Evolutionary conservation across 192 early-diverging fungal species (phyloP).

Genomic region (Jimgerdemannia flammicorona): DNA sequence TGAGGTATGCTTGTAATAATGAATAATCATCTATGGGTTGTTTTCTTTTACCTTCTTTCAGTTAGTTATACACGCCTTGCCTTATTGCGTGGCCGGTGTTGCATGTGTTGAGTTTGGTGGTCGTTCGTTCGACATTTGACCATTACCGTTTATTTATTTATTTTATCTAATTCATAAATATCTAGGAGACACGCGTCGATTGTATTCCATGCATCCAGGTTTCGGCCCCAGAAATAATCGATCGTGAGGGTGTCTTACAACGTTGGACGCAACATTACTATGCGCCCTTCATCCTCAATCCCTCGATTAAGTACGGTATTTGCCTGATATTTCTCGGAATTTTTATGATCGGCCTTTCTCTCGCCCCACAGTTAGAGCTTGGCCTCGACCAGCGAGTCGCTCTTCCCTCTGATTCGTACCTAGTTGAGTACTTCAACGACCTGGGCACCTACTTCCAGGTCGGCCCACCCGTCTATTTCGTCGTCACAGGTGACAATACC

Average conservation of each 20-base stretch:
- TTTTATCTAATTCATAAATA: neutral
- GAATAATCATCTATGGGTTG: too few species aligned
- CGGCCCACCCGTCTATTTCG: slow-evolving; percentile 67
- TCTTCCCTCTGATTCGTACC: slow-evolving; percentile 58
- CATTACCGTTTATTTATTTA: neutral
- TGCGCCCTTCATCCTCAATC: slow-evolving; percentile 47
- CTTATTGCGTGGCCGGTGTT: too few species aligned
- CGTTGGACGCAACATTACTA: slow-evolving; percentile 45
- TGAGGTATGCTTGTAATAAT: slow-evolving; percentile 23
- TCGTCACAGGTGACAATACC: slow-evolving; percentile 44
- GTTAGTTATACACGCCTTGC: too few species aligned
- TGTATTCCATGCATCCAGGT: slow-evolving; percentile 51
- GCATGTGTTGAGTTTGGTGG: neutral
- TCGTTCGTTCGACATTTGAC: neutral
- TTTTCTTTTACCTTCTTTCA: too few species aligned
- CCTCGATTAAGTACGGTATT: slow-evolving; percentile 34
- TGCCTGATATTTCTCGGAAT: slow-evolving; percentile 47
- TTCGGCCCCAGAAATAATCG: slow-evolving; percentile 34
- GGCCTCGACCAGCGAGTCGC: slow-evolving; percentile 63
- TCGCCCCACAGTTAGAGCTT: slow-evolving; percentile 46
- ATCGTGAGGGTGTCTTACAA: slow-evolving; percentile 45
- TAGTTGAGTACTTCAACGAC: slow-evolving; percentile 60
- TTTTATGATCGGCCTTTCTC: slow-evolving; percentile 38
- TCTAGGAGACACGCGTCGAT: slow-evolving; percentile 41
- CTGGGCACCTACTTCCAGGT: slow-evolving; percentile 55